These are phyloP conservation scores for Candida taoyuanica DNA, from an alignment of 805 yeast species.

Conservation along the genomic window DNA sequence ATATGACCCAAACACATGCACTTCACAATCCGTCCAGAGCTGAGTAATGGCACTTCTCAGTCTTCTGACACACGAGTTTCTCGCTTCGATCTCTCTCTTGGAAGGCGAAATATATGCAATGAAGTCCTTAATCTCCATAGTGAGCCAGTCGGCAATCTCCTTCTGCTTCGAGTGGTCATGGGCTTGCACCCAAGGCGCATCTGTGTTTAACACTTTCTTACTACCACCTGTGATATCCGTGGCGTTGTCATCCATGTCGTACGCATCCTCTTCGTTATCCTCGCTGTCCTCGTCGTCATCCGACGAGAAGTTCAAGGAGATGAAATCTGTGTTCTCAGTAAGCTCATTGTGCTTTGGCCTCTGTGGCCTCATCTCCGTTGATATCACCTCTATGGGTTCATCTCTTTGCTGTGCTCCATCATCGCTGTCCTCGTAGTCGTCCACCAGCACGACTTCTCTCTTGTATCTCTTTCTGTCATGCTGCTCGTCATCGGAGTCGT, in stretches of 20 bases:
- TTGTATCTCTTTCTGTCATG: conserved; percentile 2
- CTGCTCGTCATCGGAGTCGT: conserved; percentile 5
- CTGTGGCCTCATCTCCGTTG: not conserved
- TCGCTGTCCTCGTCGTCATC: conserved; percentile 20
- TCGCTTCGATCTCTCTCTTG: conserved; percentile 57
- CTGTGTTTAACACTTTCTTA: conserved; percentile 22
- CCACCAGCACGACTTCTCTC: conserved; percentile 8
- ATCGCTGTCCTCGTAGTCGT: conserved; percentile 9
- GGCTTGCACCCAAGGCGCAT: conserved; percentile 70
- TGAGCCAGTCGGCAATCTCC: conserved; percentile 83
- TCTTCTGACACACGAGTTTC: conserved; percentile 61
- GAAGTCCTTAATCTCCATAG: conserved; percentile 80
- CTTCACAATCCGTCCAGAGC: conserved; percentile 75
- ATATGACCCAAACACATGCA: conserved; percentile 87
- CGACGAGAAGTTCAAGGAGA: conserved; percentile 34
- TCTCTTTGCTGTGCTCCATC: not conserved
- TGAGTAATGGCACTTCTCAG: conserved; percentile 47
- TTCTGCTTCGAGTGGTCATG: conserved; percentile 73
- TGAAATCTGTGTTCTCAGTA: conserved; percentile 38
- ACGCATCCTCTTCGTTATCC: conserved; percentile 25
- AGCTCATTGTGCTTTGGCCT: conserved; percentile 24
- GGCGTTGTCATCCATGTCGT: conserved; percentile 26
- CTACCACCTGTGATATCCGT: conserved; percentile 13
- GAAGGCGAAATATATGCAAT: conserved; percentile 84
- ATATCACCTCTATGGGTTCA: not conserved